A percentile compares a stretch with the other conserved stretches of the same genome.
Evolutionary conservation across 768 basidiomycete genomes (phyloP).

Genomic region (Tremella fuciformis): DNA sequence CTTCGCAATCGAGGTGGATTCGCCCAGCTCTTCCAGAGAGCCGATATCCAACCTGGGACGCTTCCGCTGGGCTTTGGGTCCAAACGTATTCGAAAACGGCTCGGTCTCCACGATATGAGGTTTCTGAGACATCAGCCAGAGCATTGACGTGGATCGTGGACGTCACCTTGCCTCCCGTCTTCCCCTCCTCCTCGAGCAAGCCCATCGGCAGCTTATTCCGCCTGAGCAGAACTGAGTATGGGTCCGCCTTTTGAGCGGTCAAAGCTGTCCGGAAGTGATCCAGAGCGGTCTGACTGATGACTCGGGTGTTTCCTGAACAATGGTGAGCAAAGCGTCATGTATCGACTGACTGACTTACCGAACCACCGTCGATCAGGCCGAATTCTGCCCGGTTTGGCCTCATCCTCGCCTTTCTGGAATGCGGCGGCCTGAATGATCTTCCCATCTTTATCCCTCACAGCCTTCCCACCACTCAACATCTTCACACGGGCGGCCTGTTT

Average conservation of each 20-base stretch:
- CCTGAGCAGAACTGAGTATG: slow-evolving; percentile 88
- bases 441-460: slow-evolving; percentile 83
- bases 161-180: slow-evolving; percentile 76
- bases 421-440: slow-evolving; percentile 90
- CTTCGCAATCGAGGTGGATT: slow-evolving; percentile 42
- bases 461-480: slow-evolving; percentile 89
- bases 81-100: slow-evolving; percentile 90
- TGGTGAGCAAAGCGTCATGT: background rate
- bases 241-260: slow-evolving; percentile 78
- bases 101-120: slow-evolving; percentile 95
- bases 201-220: slow-evolving; percentile 98
- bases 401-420: slow-evolving; percentile 92
- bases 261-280: slow-evolving; percentile 95
- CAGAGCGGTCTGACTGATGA: slow-evolving; percentile 91
- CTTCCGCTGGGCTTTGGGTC: slow-evolving; percentile 92
- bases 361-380: slow-evolving; percentile 97
- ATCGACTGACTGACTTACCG: slow-evolving; percentile 58
- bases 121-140: slow-evolving; percentile 58
- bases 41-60: slow-evolving; percentile 81
- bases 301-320: slow-evolving; percentile 83
- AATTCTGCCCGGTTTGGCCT: slow-evolving; percentile 82
- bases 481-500: slow-evolving; percentile 79
- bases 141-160: background rate
- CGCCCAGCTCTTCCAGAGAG: slow-evolving; percentile 81
- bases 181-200: slow-evolving; percentile 81